Conservation (phyloP, 768 basidiomycete species). For the Termitomyces sp. region DNA sequence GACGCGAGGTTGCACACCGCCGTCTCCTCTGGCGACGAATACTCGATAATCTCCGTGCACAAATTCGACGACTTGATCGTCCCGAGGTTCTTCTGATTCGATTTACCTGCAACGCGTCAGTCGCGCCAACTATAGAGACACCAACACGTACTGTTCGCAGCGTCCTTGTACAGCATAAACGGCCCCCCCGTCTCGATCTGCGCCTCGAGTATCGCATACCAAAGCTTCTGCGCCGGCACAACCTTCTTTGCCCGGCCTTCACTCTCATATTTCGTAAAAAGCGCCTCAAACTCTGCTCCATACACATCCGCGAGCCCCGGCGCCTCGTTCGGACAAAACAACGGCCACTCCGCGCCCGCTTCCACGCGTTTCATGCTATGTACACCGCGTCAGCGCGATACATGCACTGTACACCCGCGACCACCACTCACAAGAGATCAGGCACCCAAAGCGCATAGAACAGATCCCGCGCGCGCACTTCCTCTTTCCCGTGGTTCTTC, state of each 20-base stretch:
- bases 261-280: conserved; percentile 84
- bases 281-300: conserved; percentile 82
- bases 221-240: conserved; percentile 93
- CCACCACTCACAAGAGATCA: conserved; percentile 76
- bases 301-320: conserved; percentile 85
- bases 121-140: not conserved
- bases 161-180: conserved; percentile 99
- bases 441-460: conserved; percentile 99
- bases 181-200: conserved; percentile 99
- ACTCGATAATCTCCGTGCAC: conserved; percentile 99
- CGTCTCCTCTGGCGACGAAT: conserved; percentile 94
- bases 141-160: conserved; percentile 70
- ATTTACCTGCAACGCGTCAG: conserved; percentile 61
- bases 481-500: conserved; percentile 99
- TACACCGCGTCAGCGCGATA: not conserved
- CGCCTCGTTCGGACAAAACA: conserved; percentile 98
- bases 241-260: conserved; percentile 84
- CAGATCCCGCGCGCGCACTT: conserved; percentile 90
- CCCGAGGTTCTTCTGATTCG: conserved; percentile 97
- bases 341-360: conserved; percentile 81
- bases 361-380: conserved; percentile 95
- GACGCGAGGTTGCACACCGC: conserved; percentile 99
- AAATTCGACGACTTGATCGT: conserved; percentile 99
- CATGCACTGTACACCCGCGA: too few species aligned
- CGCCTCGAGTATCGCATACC: conserved; percentile 95